These are phyloP conservation scores for Ophiostoma populinum DNA, from an alignment of 2,329 filamentous ascomycete genomes.

Conservation along the genomic window DNA sequence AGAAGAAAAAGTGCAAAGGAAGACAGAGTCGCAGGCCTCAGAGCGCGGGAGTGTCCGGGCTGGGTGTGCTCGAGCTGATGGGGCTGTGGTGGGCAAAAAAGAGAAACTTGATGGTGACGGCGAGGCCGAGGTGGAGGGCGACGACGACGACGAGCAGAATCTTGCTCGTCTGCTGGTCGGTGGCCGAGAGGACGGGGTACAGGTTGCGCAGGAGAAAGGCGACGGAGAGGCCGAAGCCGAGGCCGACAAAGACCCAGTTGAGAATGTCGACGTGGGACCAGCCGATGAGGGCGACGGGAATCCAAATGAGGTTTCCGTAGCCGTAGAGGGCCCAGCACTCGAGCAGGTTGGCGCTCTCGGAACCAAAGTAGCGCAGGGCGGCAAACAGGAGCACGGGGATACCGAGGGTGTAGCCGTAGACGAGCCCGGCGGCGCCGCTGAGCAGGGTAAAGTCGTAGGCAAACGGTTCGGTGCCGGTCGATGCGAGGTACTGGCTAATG, in stretches of 20 bases:
- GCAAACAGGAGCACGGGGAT: conserved; percentile 77
- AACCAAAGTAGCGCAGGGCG: conserved; percentile 86
- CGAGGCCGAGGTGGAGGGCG: conserved; percentile 69
- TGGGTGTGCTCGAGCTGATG: conserved; percentile 3
- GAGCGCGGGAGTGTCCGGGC: no score
- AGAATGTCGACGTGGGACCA: conserved; percentile 75
- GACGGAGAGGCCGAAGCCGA: conserved; percentile 71
- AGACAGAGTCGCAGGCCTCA: no score
- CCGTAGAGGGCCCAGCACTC: conserved; percentile 95
- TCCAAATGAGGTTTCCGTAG: conserved; percentile 94
- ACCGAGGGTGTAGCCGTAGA: conserved; percentile 88
- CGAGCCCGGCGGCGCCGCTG: conserved; percentile 74
- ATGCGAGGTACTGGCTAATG: conserved; percentile 75
- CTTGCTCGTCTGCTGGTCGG: conserved; percentile 83
- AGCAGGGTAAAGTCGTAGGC: conserved; percentile 82
- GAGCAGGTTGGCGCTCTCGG: conserved; percentile 78
- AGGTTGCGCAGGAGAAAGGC: conserved; percentile 73
- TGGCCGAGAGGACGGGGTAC: conserved; percentile 82
- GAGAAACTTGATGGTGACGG: conserved; percentile 86
- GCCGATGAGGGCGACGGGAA: conserved; percentile 78
- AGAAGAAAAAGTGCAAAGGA: no score
- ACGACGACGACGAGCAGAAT: conserved; percentile 71
- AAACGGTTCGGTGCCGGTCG: conserved; percentile 53
- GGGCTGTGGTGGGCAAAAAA: conserved; percentile 77
- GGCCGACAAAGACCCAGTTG: conserved; percentile 84